Evolutionary conservation across 169 alveolate species (phyloP), one percentile per base, ranked within the genome.

Genomic region (Plasmodium coatneyi): DNA sequence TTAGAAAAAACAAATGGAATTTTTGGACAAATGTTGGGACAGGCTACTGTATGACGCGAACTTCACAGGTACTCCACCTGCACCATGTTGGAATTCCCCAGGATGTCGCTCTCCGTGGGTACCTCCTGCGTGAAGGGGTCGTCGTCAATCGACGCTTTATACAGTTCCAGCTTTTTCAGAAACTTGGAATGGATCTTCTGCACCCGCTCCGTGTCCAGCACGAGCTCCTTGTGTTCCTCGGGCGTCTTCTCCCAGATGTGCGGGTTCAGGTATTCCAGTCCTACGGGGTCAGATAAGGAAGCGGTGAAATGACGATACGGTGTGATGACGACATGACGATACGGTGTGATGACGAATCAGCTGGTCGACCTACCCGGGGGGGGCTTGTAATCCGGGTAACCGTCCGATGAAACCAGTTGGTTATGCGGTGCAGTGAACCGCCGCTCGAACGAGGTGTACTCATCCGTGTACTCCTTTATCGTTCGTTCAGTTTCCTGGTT

Each of bases 121-220:
- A 52, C 93, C 54, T 86, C 80, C 66, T 87, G 95, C 34, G 92
- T 46, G 81, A 94, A 90, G n/a, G 96, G 96, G 72, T 94, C 96
- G 14, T 94, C 96, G 52, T 83, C 83, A 32, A 90, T 80, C 2
- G 93, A 66, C 9, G 87, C 96, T 41, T 94, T 93, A 30, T 93
- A 92, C 19, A 90, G 28, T 54, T 90, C 95, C 12, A 94, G 82
- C 52, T 90, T 89, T 71, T 79, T 56, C 49, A 94, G 46, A 83
- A 83, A 94, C 10, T 90, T 74, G 32, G 89, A 83, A 71, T 94
- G 95, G 19, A 94, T 41, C 25, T 81, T 71, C 36, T 94, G 95
- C 2, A 80, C 95, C 10, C 71, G 76, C 7, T 94, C 96, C 25
- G 95, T 90, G 34, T 89, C 86, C 43, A 83, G 84, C 80, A 94